Evolutionary conservation across 2,329 filamentous ascomycete genomes (phyloP).

Genomic region (Fusarium solani-melongenae): DNA sequence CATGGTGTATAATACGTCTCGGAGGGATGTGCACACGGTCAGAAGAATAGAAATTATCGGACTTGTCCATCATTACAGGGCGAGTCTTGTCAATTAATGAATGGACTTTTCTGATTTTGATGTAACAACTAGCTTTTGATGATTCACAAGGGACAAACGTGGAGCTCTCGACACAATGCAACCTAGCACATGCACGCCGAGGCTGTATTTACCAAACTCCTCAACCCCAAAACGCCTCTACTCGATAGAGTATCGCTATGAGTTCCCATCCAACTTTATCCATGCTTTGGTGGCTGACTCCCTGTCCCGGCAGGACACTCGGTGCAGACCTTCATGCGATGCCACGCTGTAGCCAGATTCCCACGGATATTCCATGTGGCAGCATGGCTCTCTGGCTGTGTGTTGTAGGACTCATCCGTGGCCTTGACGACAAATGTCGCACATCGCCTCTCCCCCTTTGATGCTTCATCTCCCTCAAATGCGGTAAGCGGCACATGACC

Average conservation of each 20-base stretch:
- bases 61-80: background rate
- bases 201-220: background rate
- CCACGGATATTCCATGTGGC: constrained; percentile 73
- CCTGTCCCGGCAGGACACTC: constrained; percentile 41
- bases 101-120: background rate
- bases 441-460: constrained; percentile 47
- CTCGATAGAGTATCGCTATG: background rate
- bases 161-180: background rate
- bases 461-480: constrained; percentile 32
- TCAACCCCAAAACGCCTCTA: constrained; percentile 4
- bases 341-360: constrained; percentile 75
- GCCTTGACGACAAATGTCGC: constrained; percentile 72
- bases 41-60: constrained; percentile 29
- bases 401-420: constrained; percentile 74
- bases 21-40: constrained; percentile 29
- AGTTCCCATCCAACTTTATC: background rate
- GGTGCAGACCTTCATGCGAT: constrained; percentile 60
- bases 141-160: background rate
- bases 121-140: background rate
- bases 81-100: background rate
- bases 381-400: constrained; percentile 70
- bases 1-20: constrained; percentile 34
- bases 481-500: constrained; percentile 55
- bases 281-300: background rate
- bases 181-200: background rate